These are phyloP conservation scores for Trypanosoma boissoni DNA, from an alignment of 208 protist genomes.

Conservation along the genomic window DNA sequence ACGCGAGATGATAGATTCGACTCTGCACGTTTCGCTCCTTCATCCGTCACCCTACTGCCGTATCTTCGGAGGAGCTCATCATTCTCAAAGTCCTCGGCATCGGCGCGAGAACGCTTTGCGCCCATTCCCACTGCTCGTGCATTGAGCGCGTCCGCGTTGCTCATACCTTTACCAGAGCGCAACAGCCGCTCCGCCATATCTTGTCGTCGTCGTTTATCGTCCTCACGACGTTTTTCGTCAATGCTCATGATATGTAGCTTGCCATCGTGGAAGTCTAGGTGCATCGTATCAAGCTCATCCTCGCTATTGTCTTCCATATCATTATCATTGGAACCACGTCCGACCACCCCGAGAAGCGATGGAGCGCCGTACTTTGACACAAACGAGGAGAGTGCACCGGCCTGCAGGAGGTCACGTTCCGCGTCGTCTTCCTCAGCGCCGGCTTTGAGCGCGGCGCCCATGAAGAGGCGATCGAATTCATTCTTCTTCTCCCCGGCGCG, in stretches of 20 bases:
- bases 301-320: conserved; percentile 33
- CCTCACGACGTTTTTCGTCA: conserved; percentile 60
- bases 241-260: conserved; percentile 80
- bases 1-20: conserved; percentile 29
- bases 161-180: conserved; percentile 36
- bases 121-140: conserved; percentile 28
- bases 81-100: conserved; percentile 79
- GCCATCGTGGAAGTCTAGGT: conserved; percentile 78
- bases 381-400: conserved; percentile 73
- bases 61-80: conserved; percentile 77
- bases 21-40: conserved; percentile 33
- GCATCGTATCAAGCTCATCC: conserved; percentile 73
- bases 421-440: conserved; percentile 51
- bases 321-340: conserved; percentile 2
- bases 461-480: conserved; percentile 83
- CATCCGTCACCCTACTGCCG: conserved; percentile 50
- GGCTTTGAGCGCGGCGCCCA: conserved; percentile 57
- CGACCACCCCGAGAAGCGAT: conserved; percentile 12
- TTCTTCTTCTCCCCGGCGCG: conserved; percentile 51
- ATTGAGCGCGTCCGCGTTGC: conserved; percentile 54
- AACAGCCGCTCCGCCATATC: conserved; percentile 72
- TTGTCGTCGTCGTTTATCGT: conserved; percentile 44
- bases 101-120: conserved; percentile 60
- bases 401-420: conserved; percentile 67
- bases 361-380: conserved; percentile 50